Evolutionary conservation across 169 alveolate genomes (phyloP).

Genomic region (Cryptosporidium meleagridis): DNA sequence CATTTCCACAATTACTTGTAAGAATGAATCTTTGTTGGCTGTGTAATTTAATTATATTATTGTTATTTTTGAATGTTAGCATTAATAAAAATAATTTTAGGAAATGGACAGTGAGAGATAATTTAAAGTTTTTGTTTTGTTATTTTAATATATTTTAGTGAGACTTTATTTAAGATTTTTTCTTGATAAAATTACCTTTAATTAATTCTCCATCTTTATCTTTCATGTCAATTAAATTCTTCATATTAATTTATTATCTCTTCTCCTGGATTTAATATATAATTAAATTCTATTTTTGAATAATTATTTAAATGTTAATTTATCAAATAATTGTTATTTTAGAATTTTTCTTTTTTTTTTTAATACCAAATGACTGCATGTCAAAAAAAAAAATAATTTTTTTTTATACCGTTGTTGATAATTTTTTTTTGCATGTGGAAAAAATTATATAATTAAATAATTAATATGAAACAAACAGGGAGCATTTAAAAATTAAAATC

Average conservation of each 20-base stretch:
- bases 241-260: background rate
- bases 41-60: background rate
- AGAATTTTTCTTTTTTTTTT: background rate
- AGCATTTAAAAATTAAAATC: background rate
- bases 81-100: background rate
- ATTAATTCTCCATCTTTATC: constrained; percentile 3
- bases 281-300: background rate
- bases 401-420: background rate
- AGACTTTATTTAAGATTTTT: background rate
- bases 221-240: constrained; percentile 39
- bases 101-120: background rate
- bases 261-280: too few relatives aligned
- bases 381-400: background rate
- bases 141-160: background rate
- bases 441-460: background rate
- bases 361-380: background rate
- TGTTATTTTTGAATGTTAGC: background rate
- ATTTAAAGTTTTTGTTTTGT: too few relatives aligned
- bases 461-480: background rate
- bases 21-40: constrained; percentile 55
- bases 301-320: too few relatives aligned
- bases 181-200: background rate
- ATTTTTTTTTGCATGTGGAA: constrained; percentile 15
- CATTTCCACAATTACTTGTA: constrained; percentile 49
- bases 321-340: background rate